Evolutionary conservation across 2,329 filamentous ascomycete genomes (phyloP), one percentile per base, ranked within the genome.

Genomic region (Aureobasidium sp.): DNA sequence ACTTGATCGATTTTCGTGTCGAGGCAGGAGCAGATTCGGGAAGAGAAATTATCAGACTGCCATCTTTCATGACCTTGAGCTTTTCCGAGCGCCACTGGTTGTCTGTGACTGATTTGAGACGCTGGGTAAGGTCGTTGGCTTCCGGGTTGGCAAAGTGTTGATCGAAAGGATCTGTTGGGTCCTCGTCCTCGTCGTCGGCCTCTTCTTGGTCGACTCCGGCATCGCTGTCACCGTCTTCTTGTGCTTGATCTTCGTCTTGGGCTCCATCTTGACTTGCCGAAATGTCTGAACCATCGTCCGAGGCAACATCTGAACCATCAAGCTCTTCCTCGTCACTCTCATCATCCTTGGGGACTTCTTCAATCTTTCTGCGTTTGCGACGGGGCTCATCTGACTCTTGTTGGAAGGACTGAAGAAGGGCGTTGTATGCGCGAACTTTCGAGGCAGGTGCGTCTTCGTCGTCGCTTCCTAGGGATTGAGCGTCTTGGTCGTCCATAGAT

Each of bases 131-230:
- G 43, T 81, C 73, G 6, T 80, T 78, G 51, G 88, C 82, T 47
- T 92, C 81, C 0, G 85, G 84, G 43, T 79, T 79, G 35, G 84
- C 83, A 70, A 95, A 95, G 73, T 96, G 93, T 8, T 78, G 75
- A 64, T 94, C 88, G 68, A 95, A 96, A 0, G 90, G 87, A 71
- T 95, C 89, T 5, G 74, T 74, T 6, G 59, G 40, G 43, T 68
- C 70, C 9, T 69, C 66, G 10, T 64, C 66, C 4, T 68, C 64
- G 13, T 65, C 64, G 27, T 64, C 62, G 19, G 62, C 64, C 21
- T 59, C 61, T 11, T 62, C 60, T 15, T 43, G 40, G 4, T 60
- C 46, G 4, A 25, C 33, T 3, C 46, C 47, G 21, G 37, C 55
- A 15, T 63, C 59, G 43, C 45, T 58, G 19, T 63, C 53, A 27